phyloP scores from a whole-genome alignment of 2,329 filamentous ascomycete species.

The Xylaria sp. region DNA sequence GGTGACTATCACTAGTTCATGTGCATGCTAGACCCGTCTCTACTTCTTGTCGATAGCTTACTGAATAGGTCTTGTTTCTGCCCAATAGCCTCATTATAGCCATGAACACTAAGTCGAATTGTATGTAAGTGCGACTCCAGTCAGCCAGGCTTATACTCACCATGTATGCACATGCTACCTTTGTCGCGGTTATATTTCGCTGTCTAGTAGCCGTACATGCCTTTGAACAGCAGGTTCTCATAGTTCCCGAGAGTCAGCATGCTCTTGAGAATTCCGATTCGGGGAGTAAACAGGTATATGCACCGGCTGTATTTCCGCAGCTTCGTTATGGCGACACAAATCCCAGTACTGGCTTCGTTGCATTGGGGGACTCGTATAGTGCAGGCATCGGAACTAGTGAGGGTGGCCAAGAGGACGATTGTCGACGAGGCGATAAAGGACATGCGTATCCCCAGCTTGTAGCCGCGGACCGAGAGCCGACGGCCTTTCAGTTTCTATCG shows the following conservation, averaged over 20 bases:
- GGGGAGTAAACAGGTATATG: constrained; percentile 15
- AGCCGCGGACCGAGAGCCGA: constrained; percentile 49
- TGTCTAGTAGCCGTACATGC: constrained; percentile 3
- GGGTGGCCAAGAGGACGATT: constrained; percentile 55
- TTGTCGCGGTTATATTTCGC: neutral
- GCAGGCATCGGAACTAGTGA: constrained; percentile 60
- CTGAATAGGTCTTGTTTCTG: constrained; percentile 3
- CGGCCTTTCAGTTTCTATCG: constrained; percentile 58
- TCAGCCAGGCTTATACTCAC: constrained; percentile 31
- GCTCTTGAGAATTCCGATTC: constrained; percentile 25
- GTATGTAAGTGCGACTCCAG: constrained; percentile 8
- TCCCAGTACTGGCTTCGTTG: constrained; percentile 52
- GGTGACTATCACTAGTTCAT: neutral
- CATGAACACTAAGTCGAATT: neutral
- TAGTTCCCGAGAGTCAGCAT: constrained; percentile 37
- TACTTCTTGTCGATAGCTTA: neutral
- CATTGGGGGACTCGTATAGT: constrained; percentile 60
- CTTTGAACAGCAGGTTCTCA: constrained; percentile 20
- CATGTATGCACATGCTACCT: constrained; percentile 35
- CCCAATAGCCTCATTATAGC: neutral
- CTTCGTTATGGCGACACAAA: neutral
- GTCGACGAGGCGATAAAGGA: constrained; percentile 52
- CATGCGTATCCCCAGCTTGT: constrained; percentile 58
- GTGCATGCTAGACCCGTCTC: neutral
- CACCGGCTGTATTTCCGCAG: constrained; percentile 8